A percentile compares a stretch with the other conserved stretches of the same genome.
Evolutionary conservation across 352 stramenopile species (phyloP).

Genomic region (Globisporangium uncinulatum): DNA sequence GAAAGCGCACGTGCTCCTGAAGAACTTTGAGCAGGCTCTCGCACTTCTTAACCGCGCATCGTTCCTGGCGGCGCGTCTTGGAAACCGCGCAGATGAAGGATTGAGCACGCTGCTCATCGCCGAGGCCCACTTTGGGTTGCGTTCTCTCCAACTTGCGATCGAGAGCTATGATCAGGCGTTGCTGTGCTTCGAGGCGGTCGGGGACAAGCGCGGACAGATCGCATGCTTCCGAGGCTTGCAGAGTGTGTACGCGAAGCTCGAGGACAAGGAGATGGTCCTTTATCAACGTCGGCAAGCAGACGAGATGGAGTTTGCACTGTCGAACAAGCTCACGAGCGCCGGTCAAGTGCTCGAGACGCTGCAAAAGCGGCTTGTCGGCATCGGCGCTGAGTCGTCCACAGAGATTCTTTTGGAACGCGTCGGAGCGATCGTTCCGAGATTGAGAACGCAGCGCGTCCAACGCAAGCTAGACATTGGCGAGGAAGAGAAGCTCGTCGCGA

Average conservation of each 20-base stretch:
- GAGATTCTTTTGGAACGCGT: constrained; percentile 62
- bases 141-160: constrained; percentile 39
- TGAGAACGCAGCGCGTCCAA: constrained; percentile 55
- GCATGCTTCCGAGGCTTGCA: constrained; percentile 56
- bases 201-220: constrained; percentile 38
- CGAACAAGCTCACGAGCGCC: constrained; percentile 37
- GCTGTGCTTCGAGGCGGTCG: constrained; percentile 40
- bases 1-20: constrained; percentile 23
- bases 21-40: constrained; percentile 48
- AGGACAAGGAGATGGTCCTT: constrained; percentile 44
- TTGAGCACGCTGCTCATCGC: constrained; percentile 24
- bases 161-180: constrained; percentile 53
- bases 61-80: constrained; percentile 27
- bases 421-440: constrained; percentile 47
- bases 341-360: constrained; percentile 34
- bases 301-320: constrained; percentile 58
- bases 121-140: constrained; percentile 30
- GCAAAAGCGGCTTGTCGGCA: constrained; percentile 51
- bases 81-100: constrained; percentile 28
- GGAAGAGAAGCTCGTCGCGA: constrained; percentile 42
- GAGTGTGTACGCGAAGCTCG: constrained; percentile 32
- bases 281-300: constrained; percentile 46
- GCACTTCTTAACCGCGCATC: constrained; percentile 38
- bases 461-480: constrained; percentile 50
- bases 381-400: constrained; percentile 54